Conservation (phyloP, 371 early-diverging fungal genomes). For the Apophysomyces sp. region DNA sequence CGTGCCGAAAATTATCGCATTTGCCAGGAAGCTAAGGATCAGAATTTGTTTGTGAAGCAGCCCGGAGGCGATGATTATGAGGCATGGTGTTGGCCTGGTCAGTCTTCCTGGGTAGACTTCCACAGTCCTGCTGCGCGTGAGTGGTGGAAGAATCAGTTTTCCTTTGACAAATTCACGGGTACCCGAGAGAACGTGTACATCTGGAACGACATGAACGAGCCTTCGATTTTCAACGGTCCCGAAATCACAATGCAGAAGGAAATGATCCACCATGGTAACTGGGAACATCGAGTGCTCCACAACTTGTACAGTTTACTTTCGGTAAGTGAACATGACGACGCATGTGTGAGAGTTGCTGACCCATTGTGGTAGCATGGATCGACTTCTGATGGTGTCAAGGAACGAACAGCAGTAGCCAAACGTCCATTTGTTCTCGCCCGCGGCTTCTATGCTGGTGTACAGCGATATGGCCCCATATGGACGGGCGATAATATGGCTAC, state of each 20-base stretch:
- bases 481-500: slow-evolving; percentile 88
- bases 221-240: slow-evolving; percentile 88
- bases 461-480: slow-evolving; percentile 89
- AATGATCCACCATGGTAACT: slow-evolving; percentile 71
- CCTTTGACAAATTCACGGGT: slow-evolving; percentile 69
- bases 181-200: slow-evolving; percentile 75
- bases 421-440: slow-evolving; percentile 89
- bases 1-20: slow-evolving; percentile 72
- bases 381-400: slow-evolving; percentile 57
- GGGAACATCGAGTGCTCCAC: slow-evolving; percentile 90
- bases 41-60: slow-evolving; percentile 79
- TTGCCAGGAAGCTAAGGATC: slow-evolving; percentile 74
- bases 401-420: slow-evolving; percentile 48
- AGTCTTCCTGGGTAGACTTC: slow-evolving; percentile 89
- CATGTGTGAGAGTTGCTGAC: no score
- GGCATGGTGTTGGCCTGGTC: slow-evolving; percentile 95
- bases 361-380: slow-evolving; percentile 41
- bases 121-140: slow-evolving; percentile 72
- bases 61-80: slow-evolving; percentile 71
- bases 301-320: slow-evolving; percentile 80
- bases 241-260: slow-evolving; percentile 94
- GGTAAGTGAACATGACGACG: slow-evolving; percentile 42
- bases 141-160: slow-evolving; percentile 82
- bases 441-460: slow-evolving; percentile 89
- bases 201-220: slow-evolving; percentile 98